Conservation (phyloP, 2,329 filamentous ascomycete species). For the Diaporthe vexans region DNA sequence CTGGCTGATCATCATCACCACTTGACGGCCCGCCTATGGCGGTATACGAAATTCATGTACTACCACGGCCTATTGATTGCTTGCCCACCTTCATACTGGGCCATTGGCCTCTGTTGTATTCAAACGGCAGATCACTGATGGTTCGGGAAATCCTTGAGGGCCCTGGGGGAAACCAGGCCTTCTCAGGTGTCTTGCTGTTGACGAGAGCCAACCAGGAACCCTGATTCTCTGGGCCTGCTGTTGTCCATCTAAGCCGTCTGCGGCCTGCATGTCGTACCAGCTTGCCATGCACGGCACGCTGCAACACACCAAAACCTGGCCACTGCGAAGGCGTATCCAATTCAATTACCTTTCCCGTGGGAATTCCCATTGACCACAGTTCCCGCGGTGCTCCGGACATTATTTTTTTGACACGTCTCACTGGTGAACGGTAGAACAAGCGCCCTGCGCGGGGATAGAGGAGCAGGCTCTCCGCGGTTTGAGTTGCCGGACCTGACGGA, state of each 20-base stretch:
- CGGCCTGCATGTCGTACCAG: constrained; percentile 38
- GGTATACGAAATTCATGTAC: constrained; percentile 11
- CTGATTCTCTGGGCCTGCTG: constrained; percentile 5
- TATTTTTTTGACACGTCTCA: constrained; percentile 35
- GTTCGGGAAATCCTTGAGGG: neutral
- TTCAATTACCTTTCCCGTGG: constrained; percentile 38
- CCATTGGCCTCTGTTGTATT: neutral
- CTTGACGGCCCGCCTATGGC: constrained; percentile 3
- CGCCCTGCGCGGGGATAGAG: neutral
- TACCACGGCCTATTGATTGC: neutral
- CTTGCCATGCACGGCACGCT: constrained; percentile 35
- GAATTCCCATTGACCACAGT: neutral
- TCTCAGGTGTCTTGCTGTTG: neutral
- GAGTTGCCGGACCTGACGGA: neutral
- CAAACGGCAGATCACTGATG: constrained; percentile 6
- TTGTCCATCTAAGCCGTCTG: constrained; percentile 21
- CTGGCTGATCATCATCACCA: neutral
- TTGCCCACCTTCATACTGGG: neutral
- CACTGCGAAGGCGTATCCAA: constrained; percentile 34
- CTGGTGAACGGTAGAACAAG: constrained; percentile 13
- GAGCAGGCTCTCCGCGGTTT: neutral
- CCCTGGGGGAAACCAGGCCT: neutral
- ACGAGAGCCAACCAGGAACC: constrained; percentile 1
- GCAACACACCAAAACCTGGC: constrained; percentile 38
- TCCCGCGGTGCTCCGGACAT: constrained; percentile 25